Percentiles rank a stretch among this genome's conserved stretches.
Conservation (phyloP, 2,329 filamentous ascomycete species). For the Penicillium sp. region DNA sequence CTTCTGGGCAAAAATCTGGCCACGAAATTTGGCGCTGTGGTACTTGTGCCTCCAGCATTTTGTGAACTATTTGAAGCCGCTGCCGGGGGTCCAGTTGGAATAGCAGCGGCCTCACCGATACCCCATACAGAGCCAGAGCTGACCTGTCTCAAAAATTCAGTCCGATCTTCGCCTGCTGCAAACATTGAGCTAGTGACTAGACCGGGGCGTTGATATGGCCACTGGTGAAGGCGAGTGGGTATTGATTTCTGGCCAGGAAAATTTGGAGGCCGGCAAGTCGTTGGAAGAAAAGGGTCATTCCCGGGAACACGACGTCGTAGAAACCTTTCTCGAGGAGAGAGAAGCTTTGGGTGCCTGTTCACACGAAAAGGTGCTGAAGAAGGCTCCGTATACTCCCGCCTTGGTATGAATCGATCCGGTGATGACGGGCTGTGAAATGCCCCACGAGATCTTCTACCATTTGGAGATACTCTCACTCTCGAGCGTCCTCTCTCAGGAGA, state of each 20-base stretch:
- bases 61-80: slow-evolving; percentile 66
- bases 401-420: slow-evolving; percentile 64
- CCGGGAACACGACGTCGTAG: slow-evolving; percentile 48
- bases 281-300: slow-evolving; percentile 59
- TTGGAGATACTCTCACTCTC: slow-evolving; percentile 21
- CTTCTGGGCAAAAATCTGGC: slow-evolving; percentile 59
- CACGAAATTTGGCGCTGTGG: slow-evolving; percentile 68
- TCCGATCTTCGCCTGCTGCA: slow-evolving; percentile 14
- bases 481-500: slow-evolving; percentile 18
- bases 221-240: slow-evolving; percentile 20
- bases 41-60: slow-evolving; percentile 68
- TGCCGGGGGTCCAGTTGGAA: slow-evolving; percentile 48
- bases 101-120: slow-evolving; percentile 71
- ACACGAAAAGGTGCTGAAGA: slow-evolving; percentile 57
- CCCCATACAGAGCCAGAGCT: slow-evolving; percentile 76
- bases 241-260: slow-evolving; percentile 14
- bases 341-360: slow-evolving; percentile 52
- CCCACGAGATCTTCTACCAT: slow-evolving; percentile 12
- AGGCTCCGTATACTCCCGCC: slow-evolving; percentile 46
- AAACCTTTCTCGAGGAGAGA: slow-evolving; percentile 53
- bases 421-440: slow-evolving; percentile 33
- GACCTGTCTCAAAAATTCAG: slow-evolving; percentile 50
- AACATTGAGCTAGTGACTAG: slow-evolving; percentile 34
- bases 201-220: slow-evolving; percentile 39
- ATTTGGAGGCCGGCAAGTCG: slow-evolving; percentile 28